Evolutionary conservation across 2,329 filamentous ascomycete genomes (phyloP).

Genomic region (Colletotrichum shisoi): DNA sequence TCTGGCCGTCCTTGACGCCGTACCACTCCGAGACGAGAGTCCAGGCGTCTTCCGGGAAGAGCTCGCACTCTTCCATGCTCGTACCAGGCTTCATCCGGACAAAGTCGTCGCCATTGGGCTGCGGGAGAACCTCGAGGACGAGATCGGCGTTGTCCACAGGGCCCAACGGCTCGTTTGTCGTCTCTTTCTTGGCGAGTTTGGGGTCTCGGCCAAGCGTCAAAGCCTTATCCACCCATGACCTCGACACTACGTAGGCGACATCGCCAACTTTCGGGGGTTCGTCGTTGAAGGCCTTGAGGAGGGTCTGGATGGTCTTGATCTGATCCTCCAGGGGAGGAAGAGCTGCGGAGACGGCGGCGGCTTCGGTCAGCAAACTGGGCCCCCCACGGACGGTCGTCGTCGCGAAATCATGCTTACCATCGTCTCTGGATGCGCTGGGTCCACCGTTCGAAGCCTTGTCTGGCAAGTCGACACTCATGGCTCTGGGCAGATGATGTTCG

Average conservation of each 20-base stretch:
- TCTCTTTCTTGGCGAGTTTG: constrained; percentile 65
- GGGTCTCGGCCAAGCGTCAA: constrained; percentile 69
- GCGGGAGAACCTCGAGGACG: constrained; percentile 66
- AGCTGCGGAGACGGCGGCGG: constrained; percentile 42
- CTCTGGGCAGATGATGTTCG: constrained; percentile 46
- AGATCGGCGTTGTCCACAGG: constrained; percentile 89
- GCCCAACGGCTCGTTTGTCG: constrained; percentile 70
- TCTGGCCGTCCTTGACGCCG: constrained; percentile 72
- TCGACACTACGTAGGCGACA: constrained; percentile 79
- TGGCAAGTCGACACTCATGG: constrained; percentile 54
- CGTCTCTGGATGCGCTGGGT: constrained; percentile 13
- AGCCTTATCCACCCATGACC: constrained; percentile 78
- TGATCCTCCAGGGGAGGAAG: constrained; percentile 63
- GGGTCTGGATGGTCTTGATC: constrained; percentile 72
- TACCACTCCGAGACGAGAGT: constrained; percentile 83
- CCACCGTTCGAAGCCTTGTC: constrained; percentile 42
- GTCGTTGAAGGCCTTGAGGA: constrained; percentile 63
- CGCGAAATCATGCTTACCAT: constrained; percentile 17
- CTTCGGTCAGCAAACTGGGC: constrained; percentile 11
- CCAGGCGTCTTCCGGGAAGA: constrained; percentile 84
- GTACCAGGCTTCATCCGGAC: constrained; percentile 76
- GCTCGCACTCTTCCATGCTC: constrained; percentile 74
- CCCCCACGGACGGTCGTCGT: no score
- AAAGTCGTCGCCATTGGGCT: constrained; percentile 64
- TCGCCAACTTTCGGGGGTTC: constrained; percentile 72